These are phyloP conservation scores for Phytophthora kernoviae DNA, from an alignment of 352 stramenopile genomes.

Conservation along the genomic window DNA sequence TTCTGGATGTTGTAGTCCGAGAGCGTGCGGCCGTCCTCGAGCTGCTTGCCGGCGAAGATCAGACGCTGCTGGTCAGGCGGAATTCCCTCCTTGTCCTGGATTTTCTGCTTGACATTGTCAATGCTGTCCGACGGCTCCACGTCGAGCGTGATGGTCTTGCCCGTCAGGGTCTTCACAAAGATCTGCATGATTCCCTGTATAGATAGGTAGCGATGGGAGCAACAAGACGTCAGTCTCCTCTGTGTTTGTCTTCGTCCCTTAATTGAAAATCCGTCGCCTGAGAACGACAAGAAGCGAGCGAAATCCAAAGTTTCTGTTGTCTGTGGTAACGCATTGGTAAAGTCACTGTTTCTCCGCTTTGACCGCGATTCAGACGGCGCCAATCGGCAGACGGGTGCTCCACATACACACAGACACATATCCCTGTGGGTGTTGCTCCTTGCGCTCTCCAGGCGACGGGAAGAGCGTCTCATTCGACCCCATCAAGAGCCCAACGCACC, in stretches of 20 bases:
- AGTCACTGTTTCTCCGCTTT: conserved; percentile 10
- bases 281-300: not conserved
- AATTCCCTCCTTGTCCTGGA: conserved; percentile 99
- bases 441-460: conserved; percentile 11
- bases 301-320: not conserved
- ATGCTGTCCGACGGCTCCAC: conserved; percentile 97
- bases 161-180: conserved; percentile 98
- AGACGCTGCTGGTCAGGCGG: conserved; percentile 99
- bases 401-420: not conserved
- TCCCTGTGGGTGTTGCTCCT: not conserved
- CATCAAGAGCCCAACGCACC: conserved; percentile 32
- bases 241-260: too few species aligned
- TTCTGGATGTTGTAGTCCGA: conserved; percentile 97
- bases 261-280: conserved; percentile 5
- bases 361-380: not conserved
- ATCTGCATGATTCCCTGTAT: conserved; percentile 91
- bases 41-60: conserved; percentile 99
- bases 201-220: not conserved
- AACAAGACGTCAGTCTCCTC: conserved; percentile 25
- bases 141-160: conserved; percentile 97
- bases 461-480: not conserved
- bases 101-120: conserved; percentile 99
- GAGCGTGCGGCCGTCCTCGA: conserved; percentile 95
- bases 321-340: conserved; percentile 5
- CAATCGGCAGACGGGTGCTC: not conserved